Conservation (phyloP, 179 eudicot genomes). For the Beta corolliflora region DNA sequence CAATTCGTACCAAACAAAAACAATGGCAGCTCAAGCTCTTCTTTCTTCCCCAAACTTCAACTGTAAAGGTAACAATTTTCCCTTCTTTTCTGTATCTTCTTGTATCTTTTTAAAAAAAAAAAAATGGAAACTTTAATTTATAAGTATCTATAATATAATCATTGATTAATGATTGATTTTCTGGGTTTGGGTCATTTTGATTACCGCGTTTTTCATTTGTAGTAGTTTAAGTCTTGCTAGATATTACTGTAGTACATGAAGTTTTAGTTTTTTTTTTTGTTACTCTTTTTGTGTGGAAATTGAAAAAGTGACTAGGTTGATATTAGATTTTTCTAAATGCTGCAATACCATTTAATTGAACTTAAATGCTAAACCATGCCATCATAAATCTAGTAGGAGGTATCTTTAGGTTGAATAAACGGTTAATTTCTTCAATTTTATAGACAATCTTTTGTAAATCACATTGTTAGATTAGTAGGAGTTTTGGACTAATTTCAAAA, state of each 20-base stretch:
- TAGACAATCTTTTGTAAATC: neutral
- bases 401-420: neutral
- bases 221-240: neutral
- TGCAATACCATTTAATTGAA: neutral
- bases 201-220: no score
- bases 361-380: neutral
- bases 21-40: constrained; percentile 34
- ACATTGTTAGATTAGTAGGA: neutral
- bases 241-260: neutral
- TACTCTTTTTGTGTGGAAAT: no score
- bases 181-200: neutral
- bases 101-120: neutral
- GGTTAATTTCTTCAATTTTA: no score
- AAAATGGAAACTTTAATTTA: neutral
- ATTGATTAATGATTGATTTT: neutral
- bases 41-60: constrained; percentile 24
- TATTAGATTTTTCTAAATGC: neutral
- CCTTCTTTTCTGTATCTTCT: neutral
- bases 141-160: neutral
- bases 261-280: neutral
- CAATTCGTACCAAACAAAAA: neutral
- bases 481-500: neutral
- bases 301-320: neutral
- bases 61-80: constrained; percentile 22
- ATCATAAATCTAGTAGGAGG: neutral